phyloP scores from a whole-genome alignment of 2,329 filamentous ascomycete genomes.

The Blastomyces percursus region DNA sequence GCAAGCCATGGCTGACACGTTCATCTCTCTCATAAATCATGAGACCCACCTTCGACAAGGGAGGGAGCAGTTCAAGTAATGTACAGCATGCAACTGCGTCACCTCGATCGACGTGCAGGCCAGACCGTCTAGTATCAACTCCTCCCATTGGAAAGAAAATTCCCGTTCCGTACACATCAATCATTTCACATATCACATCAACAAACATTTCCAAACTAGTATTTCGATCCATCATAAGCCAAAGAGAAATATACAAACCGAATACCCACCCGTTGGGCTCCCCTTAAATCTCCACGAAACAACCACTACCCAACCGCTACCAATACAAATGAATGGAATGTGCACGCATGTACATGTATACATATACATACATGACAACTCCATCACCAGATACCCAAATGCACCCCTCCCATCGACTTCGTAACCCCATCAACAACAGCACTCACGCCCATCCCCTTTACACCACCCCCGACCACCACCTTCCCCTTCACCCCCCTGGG shows the following conservation, averaged over 20 bases:
- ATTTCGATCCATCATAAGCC: not conserved
- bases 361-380: not conserved
- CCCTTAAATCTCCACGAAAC: not conserved
- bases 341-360: not conserved
- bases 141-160: not conserved
- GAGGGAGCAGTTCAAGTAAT: not conserved
- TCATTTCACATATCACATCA: not conserved
- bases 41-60: not conserved
- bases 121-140: not conserved
- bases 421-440: not conserved
- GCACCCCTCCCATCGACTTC: not conserved
- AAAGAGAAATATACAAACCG: not conserved
- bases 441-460: not conserved
- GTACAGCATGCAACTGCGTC: not conserved
- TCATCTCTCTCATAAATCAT: not conserved
- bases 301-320: too few relatives aligned
- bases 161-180: not conserved
- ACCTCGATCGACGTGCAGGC: not conserved
- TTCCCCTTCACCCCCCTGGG: constrained; percentile 42
- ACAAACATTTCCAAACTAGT: not conserved
- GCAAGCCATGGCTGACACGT: too few relatives aligned
- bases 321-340: not conserved
- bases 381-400: not conserved
- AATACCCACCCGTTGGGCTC: not conserved
- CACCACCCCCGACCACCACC: not conserved